A percentile compares a stretch with the other conserved stretches of the same genome.
phyloP scores from a whole-genome alignment of 148 eudicot species.

The Rhododendron griersonianum region DNA sequence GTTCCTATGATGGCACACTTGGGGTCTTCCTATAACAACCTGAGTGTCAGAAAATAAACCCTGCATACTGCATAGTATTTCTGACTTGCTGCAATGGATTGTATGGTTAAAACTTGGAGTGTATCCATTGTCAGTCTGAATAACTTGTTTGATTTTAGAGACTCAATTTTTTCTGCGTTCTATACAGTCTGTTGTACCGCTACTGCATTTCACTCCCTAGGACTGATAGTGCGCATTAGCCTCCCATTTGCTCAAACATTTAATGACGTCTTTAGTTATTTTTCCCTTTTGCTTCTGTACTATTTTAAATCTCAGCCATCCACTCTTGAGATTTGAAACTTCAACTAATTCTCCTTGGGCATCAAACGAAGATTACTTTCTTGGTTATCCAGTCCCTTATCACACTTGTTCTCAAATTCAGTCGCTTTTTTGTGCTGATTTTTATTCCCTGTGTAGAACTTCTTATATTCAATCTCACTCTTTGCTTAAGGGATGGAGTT shows the following conservation, averaged over 20 bases:
- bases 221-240: neutral
- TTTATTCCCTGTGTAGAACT: no score
- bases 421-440: no score
- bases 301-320: neutral
- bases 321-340: neutral
- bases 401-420: no score
- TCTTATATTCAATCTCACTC: no score
- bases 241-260: neutral
- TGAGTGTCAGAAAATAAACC: neutral
- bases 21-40: neutral
- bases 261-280: neutral
- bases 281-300: neutral
- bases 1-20: neutral
- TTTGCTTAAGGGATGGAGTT: neutral
- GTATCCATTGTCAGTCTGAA: neutral
- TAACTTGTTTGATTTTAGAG: neutral
- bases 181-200: neutral
- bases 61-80: neutral
- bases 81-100: constrained; percentile 29
- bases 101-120: constrained; percentile 37
- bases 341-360: neutral
- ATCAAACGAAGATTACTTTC: no score
- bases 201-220: neutral
- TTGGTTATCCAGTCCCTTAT: no score
- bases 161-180: neutral